A percentile compares a stretch with the other conserved stretches of the same genome.
Evolutionary conservation across 306 rosid genomes (phyloP).

Genomic region (Quercus suber): DNA sequence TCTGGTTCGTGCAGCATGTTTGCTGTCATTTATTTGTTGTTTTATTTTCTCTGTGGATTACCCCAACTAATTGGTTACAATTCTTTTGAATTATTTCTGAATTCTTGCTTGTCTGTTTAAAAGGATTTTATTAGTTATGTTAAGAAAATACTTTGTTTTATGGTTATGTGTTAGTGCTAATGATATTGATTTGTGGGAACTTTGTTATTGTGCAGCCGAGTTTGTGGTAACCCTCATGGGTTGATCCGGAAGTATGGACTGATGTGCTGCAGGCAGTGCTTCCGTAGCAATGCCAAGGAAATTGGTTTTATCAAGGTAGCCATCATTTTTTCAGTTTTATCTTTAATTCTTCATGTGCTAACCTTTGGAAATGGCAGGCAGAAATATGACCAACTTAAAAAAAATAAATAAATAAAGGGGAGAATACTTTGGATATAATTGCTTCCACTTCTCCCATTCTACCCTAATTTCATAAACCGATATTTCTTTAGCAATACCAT

Average conservation of each 20-base stretch:
- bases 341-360: background rate
- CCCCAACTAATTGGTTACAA: background rate
- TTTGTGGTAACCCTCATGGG: slow-evolving; percentile 60
- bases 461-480: background rate
- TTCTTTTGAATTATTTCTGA: background rate
- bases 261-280: slow-evolving; percentile 66
- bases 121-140: background rate
- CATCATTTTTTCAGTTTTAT: background rate
- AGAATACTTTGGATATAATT: background rate
- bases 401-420: background rate
- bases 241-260: slow-evolving; percentile 52
- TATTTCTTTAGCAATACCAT: background rate
- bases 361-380: background rate
- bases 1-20: background rate
- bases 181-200: background rate
- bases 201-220: slow-evolving; percentile 37
- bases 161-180: background rate
- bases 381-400: background rate
- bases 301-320: slow-evolving; percentile 55
- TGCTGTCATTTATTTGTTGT: background rate
- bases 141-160: background rate
- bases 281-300: slow-evolving; percentile 64
- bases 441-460: background rate
- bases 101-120: too few relatives aligned
- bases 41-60: background rate